Percentiles rank a stretch among this genome's conserved stretches.
Evolutionary conservation across 2,329 filamentous ascomycete species (phyloP).

Genomic region (Neodidymelliopsis sp.): DNA sequence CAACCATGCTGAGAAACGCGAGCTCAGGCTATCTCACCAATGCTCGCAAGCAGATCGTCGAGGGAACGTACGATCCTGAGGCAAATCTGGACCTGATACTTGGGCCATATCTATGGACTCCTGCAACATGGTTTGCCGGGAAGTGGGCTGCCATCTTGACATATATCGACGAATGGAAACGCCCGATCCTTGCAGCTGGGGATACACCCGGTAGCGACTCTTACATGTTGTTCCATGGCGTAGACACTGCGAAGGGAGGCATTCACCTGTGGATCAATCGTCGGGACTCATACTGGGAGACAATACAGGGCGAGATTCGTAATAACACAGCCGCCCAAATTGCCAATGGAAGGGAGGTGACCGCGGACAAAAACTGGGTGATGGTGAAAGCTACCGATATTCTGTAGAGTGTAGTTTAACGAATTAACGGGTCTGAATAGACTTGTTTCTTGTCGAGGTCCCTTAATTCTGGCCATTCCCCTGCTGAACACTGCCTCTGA

Average conservation of each 20-base stretch:
- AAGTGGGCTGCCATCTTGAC: constrained; percentile 43
- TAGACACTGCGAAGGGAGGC: constrained; percentile 38
- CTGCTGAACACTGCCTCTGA: too few relatives aligned
- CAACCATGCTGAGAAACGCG: constrained; percentile 37
- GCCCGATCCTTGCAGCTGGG: constrained; percentile 37
- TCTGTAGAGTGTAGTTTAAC: too few relatives aligned
- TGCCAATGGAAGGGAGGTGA: constrained; percentile 37
- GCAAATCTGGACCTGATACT: constrained; percentile 37
- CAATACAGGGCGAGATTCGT: constrained; percentile 31
- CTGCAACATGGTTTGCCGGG: constrained; percentile 41
- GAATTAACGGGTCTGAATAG: too few relatives aligned
- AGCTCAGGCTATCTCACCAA: constrained; percentile 38
- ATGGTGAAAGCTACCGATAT: constrained; percentile 40
- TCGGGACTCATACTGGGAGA: constrained; percentile 26
- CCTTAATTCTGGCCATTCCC: too few relatives aligned
- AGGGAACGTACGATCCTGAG: constrained; percentile 33
- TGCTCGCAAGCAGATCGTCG: constrained; percentile 36
- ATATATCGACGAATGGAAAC: constrained; percentile 42
- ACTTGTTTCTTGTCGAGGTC: too few relatives aligned
- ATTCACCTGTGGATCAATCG: constrained; percentile 43
- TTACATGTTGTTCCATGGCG: constrained; percentile 43
- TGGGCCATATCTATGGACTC: constrained; percentile 40
- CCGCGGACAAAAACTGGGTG: constrained; percentile 43
- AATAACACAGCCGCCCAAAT: constrained; percentile 34
- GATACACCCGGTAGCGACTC: constrained; percentile 43